phyloP scores from a whole-genome alignment of 768 basidiomycete genomes.

The Termitomyces sp. region DNA sequence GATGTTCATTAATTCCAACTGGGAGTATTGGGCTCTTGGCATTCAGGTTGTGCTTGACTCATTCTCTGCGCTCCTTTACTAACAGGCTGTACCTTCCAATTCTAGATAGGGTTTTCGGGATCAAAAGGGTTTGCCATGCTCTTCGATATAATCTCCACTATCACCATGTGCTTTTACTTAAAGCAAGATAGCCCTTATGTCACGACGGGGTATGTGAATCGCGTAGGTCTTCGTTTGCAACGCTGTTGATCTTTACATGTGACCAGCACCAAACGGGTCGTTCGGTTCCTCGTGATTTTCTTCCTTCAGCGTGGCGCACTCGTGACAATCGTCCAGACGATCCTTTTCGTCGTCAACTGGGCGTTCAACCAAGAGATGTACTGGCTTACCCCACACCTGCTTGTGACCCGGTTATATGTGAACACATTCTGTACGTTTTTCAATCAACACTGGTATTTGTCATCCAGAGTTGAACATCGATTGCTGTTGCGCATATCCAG shows the following conservation, averaged over 20 bases:
- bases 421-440: background rate
- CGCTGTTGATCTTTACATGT: background rate
- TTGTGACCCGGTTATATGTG: background rate
- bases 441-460: background rate
- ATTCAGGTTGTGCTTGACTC: background rate
- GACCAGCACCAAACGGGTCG: background rate
- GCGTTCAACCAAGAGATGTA: background rate
- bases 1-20: slow-evolving; percentile 5
- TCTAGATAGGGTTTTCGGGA: background rate
- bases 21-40: slow-evolving; percentile 4
- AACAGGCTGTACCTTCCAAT: background rate
- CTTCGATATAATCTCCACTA: background rate
- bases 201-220: background rate
- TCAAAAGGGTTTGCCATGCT: background rate
- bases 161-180: background rate
- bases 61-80: background rate
- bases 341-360: background rate
- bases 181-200: background rate
- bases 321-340: background rate
- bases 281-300: background rate
- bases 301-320: background rate
- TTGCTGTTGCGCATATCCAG: background rate
- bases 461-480: background rate
- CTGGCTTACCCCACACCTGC: background rate
- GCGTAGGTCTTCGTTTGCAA: background rate